Conservation (phyloP, 768 basidiomycete species). For the Suillus tomentosus region DNA sequence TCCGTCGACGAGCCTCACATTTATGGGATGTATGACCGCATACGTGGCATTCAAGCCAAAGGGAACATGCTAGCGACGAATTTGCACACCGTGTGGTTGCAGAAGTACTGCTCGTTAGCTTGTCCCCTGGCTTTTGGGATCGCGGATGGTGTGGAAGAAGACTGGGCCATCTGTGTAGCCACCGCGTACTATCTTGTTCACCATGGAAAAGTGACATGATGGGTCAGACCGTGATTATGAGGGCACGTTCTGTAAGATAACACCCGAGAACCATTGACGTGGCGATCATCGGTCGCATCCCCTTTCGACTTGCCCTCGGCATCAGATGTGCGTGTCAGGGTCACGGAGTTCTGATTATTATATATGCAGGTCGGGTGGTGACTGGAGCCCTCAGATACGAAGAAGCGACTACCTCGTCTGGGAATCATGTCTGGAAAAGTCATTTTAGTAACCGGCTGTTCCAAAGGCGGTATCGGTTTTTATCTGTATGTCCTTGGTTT, state of each 20-base stretch:
- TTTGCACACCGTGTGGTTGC: conserved; percentile 58
- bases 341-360: background rate
- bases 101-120: conserved; percentile 41
- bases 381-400: background rate
- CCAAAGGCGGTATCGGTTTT: conserved; percentile 73
- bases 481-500: conserved; percentile 45
- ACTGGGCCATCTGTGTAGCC: background rate
- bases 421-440: conserved; percentile 31
- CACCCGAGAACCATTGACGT: background rate
- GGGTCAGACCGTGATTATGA: background rate
- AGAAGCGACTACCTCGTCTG: background rate
- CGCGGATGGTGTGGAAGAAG: background rate
- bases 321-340: background rate
- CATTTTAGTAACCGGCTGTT: conserved; percentile 74
- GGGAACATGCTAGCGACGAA: conserved; percentile 47
- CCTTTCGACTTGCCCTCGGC: conserved; percentile 18
- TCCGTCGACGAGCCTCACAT: conserved; percentile 58
- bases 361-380: background rate
- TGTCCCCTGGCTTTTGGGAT: conserved; percentile 18
- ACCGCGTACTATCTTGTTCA: background rate
- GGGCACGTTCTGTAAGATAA: background rate
- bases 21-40: conserved; percentile 53
- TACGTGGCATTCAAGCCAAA: conserved; percentile 52
- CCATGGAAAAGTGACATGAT: background rate
- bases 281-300: background rate